A percentile compares a stretch with the other conserved stretches of the same genome.
Evolutionary conservation across 2,329 filamentous ascomycete species (phyloP).

Genomic region (Hypoxylon sp.): DNA sequence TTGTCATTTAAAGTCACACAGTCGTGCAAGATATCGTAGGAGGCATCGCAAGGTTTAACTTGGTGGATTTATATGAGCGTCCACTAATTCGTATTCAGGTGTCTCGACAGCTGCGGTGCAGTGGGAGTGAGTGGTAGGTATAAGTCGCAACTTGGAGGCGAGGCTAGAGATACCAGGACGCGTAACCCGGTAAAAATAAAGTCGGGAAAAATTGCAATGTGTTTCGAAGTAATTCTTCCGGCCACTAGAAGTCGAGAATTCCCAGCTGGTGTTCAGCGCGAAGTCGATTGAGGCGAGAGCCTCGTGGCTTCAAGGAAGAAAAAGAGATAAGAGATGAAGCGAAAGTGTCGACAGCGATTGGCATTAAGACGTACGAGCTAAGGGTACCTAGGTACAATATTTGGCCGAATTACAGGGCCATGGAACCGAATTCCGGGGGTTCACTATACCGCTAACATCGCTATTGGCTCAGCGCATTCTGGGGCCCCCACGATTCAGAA

Average conservation of each 20-base stretch:
- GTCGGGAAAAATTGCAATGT: slow-evolving; percentile 29
- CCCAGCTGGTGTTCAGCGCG: slow-evolving; percentile 22
- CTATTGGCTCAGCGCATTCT: slow-evolving; percentile 21
- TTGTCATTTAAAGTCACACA: slow-evolving; percentile 15
- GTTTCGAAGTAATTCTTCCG: slow-evolving; percentile 30
- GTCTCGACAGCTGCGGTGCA: background rate
- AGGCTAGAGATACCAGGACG: slow-evolving; percentile 15
- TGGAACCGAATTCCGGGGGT: slow-evolving; percentile 17
- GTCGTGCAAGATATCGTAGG: slow-evolving; percentile 9
- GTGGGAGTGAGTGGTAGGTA: too few species aligned
- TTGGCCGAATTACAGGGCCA: slow-evolving; percentile 30
- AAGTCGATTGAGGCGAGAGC: slow-evolving; percentile 25
- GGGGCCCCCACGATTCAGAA: slow-evolving; percentile 21
- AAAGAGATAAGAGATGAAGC: slow-evolving; percentile 21
- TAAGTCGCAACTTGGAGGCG: slow-evolving; percentile 14
- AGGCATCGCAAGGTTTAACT: slow-evolving; percentile 22
- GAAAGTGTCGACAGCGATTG: slow-evolving; percentile 15
- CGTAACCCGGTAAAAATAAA: slow-evolving; percentile 13
- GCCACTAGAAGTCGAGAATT: slow-evolving; percentile 15
- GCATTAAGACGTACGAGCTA: slow-evolving; percentile 22
- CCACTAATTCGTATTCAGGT: too few species aligned
- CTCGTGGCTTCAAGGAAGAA: slow-evolving; percentile 21
- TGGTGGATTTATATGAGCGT: slow-evolving; percentile 22
- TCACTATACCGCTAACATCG: slow-evolving; percentile 12
- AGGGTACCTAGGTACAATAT: slow-evolving; percentile 29